A percentile compares a stretch with the other conserved stretches of the same genome.
Conservation (phyloP, 768 basidiomycete genomes). For the Gloeopeniophorella convolvens region DNA sequence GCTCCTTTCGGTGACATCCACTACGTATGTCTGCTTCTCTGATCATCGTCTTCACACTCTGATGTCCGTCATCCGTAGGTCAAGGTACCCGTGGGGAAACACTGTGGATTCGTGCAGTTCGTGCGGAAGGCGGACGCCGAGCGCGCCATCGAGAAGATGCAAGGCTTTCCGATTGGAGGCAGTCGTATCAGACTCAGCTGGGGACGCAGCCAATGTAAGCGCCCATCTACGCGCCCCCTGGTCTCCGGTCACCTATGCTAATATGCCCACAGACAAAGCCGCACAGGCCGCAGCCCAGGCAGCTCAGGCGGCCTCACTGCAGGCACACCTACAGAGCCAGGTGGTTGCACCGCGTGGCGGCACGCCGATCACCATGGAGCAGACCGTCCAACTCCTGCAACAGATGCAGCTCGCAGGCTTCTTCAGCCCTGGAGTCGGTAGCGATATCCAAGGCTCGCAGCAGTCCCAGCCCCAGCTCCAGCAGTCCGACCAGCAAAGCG, state of each 20-base stretch:
- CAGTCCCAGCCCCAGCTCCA: slow-evolving; percentile 24
- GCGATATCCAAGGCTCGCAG: slow-evolving; percentile 18
- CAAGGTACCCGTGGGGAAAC: slow-evolving; percentile 94
- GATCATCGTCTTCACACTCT: slow-evolving; percentile 15
- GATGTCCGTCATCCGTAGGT: slow-evolving; percentile 43
- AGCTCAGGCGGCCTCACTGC: slow-evolving; percentile 63
- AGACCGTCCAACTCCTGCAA: slow-evolving; percentile 56
- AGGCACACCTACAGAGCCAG: slow-evolving; percentile 36
- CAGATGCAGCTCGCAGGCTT: slow-evolving; percentile 43
- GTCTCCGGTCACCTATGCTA: background rate
- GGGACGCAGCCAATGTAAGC: slow-evolving; percentile 88
- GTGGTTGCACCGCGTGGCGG: slow-evolving; percentile 10
- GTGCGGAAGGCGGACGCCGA: slow-evolving; percentile 89
- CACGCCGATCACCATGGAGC: slow-evolving; percentile 47
- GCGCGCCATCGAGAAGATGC: slow-evolving; percentile 92
- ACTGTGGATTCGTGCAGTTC: slow-evolving; percentile 95
- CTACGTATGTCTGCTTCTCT: slow-evolving; percentile 50
- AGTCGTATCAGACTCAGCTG: slow-evolving; percentile 87
- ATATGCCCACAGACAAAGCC: slow-evolving; percentile 60
- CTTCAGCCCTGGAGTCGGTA: slow-evolving; percentile 22
- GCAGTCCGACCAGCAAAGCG: slow-evolving; percentile 13
- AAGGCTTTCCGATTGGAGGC: slow-evolving; percentile 91
- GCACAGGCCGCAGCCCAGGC: slow-evolving; percentile 82
- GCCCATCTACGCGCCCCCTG: background rate
- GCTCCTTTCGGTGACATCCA: slow-evolving; percentile 90